These are phyloP conservation scores for Oryza australiensis DNA, from an alignment of 176 grass and related monocot genomes.

Conservation along the genomic window DNA sequence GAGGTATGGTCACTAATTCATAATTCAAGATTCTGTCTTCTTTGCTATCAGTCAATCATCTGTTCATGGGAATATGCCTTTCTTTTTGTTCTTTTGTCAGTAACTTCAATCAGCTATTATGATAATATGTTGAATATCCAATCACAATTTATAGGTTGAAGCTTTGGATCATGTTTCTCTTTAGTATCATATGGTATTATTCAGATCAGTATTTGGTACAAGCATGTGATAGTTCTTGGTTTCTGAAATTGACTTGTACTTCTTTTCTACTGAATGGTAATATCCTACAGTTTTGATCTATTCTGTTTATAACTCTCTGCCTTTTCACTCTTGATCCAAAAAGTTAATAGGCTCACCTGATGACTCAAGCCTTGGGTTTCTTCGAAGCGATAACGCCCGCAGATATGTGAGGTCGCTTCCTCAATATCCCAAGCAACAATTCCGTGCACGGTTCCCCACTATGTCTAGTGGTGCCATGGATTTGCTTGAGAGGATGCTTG, in stretches of 20 bases:
- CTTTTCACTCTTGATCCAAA: constrained; percentile 49
- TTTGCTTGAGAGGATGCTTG: constrained; percentile 98
- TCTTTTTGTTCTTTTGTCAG: neutral
- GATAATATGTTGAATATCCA: neutral
- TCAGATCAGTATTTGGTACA: constrained; percentile 5
- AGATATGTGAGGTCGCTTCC: constrained; percentile 96
- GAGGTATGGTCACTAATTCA: constrained; percentile 55
- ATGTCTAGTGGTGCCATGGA: constrained; percentile 84
- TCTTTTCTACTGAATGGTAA: constrained; percentile 5
- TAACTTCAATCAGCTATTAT: neutral
- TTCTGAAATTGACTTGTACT: neutral
- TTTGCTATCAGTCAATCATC: neutral
- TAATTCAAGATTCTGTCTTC: neutral
- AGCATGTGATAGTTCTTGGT: constrained; percentile 15
- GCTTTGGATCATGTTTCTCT: neutral
- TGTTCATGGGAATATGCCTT: neutral
- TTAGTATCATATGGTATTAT: neutral
- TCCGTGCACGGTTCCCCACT: constrained; percentile 72
- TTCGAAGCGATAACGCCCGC: constrained; percentile 85
- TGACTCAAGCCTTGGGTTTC: constrained; percentile 93
- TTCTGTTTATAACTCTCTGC: constrained; percentile 25
- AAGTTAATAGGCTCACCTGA: constrained; percentile 96
- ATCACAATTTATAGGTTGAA: neutral
- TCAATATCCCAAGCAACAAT: constrained; percentile 89
- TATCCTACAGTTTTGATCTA: neutral